Base-by-base conservation (phyloP, 2,329 filamentous ascomycete species). In the Pestalotiopsis sp. region DNA sequence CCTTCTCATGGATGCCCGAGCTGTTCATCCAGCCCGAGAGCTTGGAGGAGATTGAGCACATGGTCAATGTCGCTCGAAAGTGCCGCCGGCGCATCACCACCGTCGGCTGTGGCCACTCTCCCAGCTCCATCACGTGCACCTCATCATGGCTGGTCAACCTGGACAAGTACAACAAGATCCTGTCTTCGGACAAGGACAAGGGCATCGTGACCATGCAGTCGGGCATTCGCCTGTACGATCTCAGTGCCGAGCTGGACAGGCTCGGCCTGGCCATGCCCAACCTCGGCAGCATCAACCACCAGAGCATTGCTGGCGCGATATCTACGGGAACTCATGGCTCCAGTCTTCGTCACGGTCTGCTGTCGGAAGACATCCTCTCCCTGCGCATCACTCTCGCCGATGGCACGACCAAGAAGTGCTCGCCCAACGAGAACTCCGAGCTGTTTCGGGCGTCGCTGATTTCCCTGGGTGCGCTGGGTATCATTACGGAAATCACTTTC, bases 61-160 rank as follows among this genome's bases (percentile, higher is more conserved):
- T 92, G 64, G 88, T 98, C 70, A 90, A 86, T 56, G 87, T 98
- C 24, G 96, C 96, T 5, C 91, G 92, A 68, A 87, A 85, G 81
- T 96, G 92, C 80, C 89, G 94, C 56, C 90, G 93, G 60, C 91
- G 94, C 69, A 82, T 99, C 68, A 92, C 94, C 44, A 92, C 92
- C 5, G 91, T 94, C n/a, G 95, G 96, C 68, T 95, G 92, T 74
- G 94, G 91, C 67, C 95, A 99, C 82, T 98, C 94, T 66, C 96
- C 95, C 7, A 97, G 92, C 71, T 92, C 95, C 75, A 82, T 99
- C 57, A 98, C 95, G 4, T 97, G 94, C 81, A 97, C 94, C 4
- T 96, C 93, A 17, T 93, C 92, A 71, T 98, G 96, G 96, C 90
- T 98, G 77, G 84, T 98, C 73, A 98, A 98, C 78, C 88, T 99